Evolutionary conservation across 2,329 filamentous ascomycete genomes (phyloP), one percentile per base, ranked within the genome.

Genomic region (Penicillium brasilianum): DNA sequence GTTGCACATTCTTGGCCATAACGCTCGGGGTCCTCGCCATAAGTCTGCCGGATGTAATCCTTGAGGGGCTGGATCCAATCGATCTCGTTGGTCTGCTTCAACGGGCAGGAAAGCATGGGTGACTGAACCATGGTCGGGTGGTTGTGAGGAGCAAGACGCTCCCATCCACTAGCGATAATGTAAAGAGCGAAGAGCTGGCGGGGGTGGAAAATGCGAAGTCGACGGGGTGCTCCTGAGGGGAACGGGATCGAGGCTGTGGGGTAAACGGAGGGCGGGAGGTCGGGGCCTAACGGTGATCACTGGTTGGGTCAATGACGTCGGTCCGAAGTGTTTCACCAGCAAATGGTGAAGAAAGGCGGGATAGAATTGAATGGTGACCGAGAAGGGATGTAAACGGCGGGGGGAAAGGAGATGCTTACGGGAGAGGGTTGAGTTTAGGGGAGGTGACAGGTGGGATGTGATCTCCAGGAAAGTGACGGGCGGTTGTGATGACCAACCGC

Each of bases 11-110:
- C 95, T 78, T 98, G 93, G 56, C 89, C 87, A 82, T 99, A 99
- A 70, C 92, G 88, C 77, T 99, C 95, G 30, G 95, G 94, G 76
- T 98, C 94, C 79, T 99, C 95, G 76, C 93, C 93, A 77, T 99
- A 97, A 25, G 90, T 96, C 70, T 93, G 86, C 68, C 93, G 87
- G 72, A 99, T 99, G 82, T 98, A 97, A 66, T 85, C 83, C 82
- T 98, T 98, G 69, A 99, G 85, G 51, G 95, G 95, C 51, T 86
- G 84, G 67, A 98, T 85, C 95, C 95, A 99, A 85, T 99, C 95
- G 76, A 99, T 96, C 83, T 99, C 95, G 84, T 93, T 97, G 67
- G 95, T 99, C 77, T 88, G 86, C 80, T 89, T 98, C 73, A 97
- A 86, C 76, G 94, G 94, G 85, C 90, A 89, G 71, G 93, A 96